Evolutionary conservation across 176 grass and related monocot species (phyloP), one percentile per base, ranked within the genome.

Genomic region (Aegilops umbellulata): DNA sequence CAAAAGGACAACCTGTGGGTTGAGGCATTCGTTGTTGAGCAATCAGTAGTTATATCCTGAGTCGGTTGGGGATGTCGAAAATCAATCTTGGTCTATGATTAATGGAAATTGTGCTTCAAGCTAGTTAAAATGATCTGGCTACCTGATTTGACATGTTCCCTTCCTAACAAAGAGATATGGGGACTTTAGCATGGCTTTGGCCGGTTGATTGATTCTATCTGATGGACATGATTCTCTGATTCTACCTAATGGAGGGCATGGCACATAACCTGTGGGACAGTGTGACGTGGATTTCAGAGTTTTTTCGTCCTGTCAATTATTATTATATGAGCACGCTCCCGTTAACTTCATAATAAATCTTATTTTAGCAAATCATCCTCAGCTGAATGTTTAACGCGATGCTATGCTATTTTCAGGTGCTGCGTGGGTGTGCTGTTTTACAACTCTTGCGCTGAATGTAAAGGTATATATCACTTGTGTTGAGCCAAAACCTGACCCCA

Each of bases 391-490:
- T 57, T 29, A 20, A 31, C 30, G 12, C 27, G 15, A 4, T 77
- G 39, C 38, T 32, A 6, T 42, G 16, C 42, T 79, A 41, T 41
- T 91, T 86, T 44, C 83, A 98, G 96, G 89, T 79, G 69, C 81
- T 75, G 90, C 32, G 10, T 35, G 82, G 1, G 34, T 63, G 31
- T 92, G 93, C 80, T 89, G 90, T 89, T 29, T 83, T 22, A 92
- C 88, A 69, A 95, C 84, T 55, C 78, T 95, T 89, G 44, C 86
- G 9, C 85, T 98, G 65, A 88, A 82, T 83, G 71, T 81, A 31
- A 94, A 94, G 93, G 96, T 98, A 39, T 41, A 92, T 26, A 23
- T 22, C 58, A 22, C 44, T 53, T 58, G 57, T 29, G 5, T 46
- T 80, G 31, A 39, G 71, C 10, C 0, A 14, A 68, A 46, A 74